Percentiles rank a stretch among this genome's conserved stretches.
Conservation (phyloP, 2,329 filamentous ascomycete genomes). For the Botryotinia globosa region DNA sequence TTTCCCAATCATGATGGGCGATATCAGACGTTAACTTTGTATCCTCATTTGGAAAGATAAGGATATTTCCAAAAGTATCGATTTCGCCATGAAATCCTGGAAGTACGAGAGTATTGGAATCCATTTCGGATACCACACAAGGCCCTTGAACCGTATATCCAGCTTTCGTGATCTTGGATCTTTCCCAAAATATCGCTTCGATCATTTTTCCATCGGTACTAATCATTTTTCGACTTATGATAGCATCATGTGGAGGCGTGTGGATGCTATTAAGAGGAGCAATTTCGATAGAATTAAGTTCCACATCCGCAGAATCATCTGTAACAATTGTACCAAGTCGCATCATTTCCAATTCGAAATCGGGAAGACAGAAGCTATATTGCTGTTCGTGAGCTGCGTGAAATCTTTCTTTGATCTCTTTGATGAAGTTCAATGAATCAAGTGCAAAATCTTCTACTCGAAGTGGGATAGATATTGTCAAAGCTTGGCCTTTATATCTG, state of each 20-base stretch:
- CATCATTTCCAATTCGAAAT: constrained; percentile 7
- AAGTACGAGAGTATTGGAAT: constrained; percentile 15
- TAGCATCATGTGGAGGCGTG: constrained; percentile 10
- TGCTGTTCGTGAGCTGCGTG: constrained; percentile 11
- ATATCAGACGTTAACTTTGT: background rate
- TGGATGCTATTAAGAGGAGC: background rate
- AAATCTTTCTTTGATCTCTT: background rate
- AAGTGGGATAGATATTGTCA: constrained; percentile 11
- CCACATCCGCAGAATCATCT: constrained; percentile 7
- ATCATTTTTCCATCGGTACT: constrained; percentile 2
- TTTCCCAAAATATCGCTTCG: constrained; percentile 13
- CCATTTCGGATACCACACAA: constrained; percentile 15
- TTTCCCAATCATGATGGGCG: background rate
- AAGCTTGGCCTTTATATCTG: constrained; percentile 14
- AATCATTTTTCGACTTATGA: constrained; percentile 7
- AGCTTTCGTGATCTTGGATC: constrained; percentile 11
- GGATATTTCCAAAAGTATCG: constrained; percentile 9
- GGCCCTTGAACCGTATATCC: constrained; percentile 14
- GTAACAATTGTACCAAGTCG: constrained; percentile 2
- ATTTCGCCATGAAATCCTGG: constrained; percentile 10
- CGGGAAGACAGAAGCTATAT: constrained; percentile 14
- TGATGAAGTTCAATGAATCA: background rate
- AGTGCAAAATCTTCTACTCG: background rate
- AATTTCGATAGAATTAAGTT: background rate
- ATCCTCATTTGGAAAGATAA: background rate